Percentiles rank a stretch among this genome's conserved stretches.
Evolutionary conservation across 495 filamentous ascomycete genomes (phyloP).

Genomic region (Neurospora cerealis): DNA sequence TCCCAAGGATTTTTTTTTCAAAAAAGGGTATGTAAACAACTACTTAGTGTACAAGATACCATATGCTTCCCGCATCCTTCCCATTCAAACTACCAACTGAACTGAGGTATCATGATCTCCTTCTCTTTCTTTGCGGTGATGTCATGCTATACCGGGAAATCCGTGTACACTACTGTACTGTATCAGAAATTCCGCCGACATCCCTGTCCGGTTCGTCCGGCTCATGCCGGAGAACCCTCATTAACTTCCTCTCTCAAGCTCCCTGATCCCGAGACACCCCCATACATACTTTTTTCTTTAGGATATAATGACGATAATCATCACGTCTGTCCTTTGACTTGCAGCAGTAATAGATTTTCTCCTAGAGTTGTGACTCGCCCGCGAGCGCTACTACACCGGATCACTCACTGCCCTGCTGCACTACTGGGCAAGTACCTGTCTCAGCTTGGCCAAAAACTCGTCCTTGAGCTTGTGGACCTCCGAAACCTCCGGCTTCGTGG

Average conservation of each 20-base stretch:
- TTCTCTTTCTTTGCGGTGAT: neutral
- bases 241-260: neutral
- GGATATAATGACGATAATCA: neutral
- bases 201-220: neutral
- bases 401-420: neutral
- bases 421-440: conserved; percentile 67
- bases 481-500: conserved; percentile 65
- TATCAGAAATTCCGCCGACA: neutral
- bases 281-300: neutral
- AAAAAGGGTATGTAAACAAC: neutral
- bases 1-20: neutral
- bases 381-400: neutral
- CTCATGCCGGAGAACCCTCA: neutral
- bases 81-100: neutral
- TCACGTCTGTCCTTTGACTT: neutral
- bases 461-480: conserved; percentile 72
- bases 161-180: neutral
- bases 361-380: neutral
- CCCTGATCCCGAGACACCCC: neutral
- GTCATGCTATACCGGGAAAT: neutral
- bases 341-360: neutral
- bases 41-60: neutral
- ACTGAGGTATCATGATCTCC: neutral
- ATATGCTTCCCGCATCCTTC: neutral
- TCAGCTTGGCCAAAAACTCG: conserved; percentile 74